phyloP scores from a whole-genome alignment of 345 rosid genomes.

The Syzygium jambos region DNA sequence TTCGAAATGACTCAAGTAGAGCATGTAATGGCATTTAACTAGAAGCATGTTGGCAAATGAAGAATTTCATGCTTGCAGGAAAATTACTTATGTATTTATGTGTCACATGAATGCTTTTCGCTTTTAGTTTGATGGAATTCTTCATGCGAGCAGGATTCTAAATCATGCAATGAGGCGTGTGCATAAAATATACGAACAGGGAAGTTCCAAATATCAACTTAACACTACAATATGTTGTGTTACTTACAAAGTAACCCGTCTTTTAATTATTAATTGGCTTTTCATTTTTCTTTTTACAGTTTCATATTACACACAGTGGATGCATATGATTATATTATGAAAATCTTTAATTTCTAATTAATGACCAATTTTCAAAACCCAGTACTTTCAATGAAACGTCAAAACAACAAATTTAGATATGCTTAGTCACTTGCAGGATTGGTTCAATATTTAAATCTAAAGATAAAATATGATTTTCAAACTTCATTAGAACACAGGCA shows the following conservation, averaged over 20 bases:
- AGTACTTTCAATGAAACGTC: neutral
- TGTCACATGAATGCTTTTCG: neutral
- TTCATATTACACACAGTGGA: neutral
- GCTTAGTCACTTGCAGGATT: neutral
- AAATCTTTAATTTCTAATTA: neutral
- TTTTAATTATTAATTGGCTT: neutral
- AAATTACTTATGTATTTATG: no score
- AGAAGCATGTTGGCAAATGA: neutral
- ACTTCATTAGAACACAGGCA: neutral
- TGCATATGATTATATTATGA: neutral
- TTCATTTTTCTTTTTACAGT: neutral
- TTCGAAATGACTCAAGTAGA: neutral
- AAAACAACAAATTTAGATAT: neutral
- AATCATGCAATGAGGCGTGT: neutral
- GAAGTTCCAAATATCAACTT: neutral
- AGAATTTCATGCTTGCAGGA: no score
- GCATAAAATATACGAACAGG: neutral
- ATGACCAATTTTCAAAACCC: neutral
- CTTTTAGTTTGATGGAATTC: neutral
- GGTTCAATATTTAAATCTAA: neutral
- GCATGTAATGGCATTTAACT: neutral
- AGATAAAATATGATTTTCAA: neutral
- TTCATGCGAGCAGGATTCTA: neutral
- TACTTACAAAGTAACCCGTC: neutral
- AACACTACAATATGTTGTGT: neutral